These are phyloP conservation scores for Naganishia sp. DNA, from an alignment of 1,284 basidiomycete genomes.

Conservation along the genomic window DNA sequence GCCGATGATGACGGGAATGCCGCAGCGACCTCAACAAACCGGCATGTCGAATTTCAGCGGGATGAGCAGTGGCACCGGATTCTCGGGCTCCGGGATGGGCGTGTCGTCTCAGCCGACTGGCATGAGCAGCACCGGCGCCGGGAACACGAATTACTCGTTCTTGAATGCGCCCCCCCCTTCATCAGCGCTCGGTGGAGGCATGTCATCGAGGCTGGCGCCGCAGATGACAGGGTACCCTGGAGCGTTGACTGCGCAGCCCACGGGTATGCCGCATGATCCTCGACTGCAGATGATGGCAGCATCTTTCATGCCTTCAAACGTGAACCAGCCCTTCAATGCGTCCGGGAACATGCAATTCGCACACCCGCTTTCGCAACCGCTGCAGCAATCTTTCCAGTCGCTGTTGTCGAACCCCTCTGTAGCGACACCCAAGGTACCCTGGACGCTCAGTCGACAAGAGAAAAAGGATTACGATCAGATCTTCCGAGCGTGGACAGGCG, in stretches of 20 bases:
- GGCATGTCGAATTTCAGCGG: slow-evolving; percentile 28
- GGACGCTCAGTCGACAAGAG: slow-evolving; percentile 82
- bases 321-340: slow-evolving; percentile 49
- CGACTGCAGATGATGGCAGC: slow-evolving; percentile 79
- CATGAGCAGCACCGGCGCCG: slow-evolving; percentile 2
- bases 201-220: slow-evolving; percentile 31
- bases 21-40: slow-evolving; percentile 34
- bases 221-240: slow-evolving; percentile 39
- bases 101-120: slow-evolving; percentile 21
- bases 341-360: slow-evolving; percentile 63
- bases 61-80: not conserved
- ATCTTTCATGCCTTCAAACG: slow-evolving; percentile 70
- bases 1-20: slow-evolving; percentile 35
- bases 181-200: slow-evolving; percentile 35
- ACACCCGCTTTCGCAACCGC: slow-evolving; percentile 51
- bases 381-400: slow-evolving; percentile 59
- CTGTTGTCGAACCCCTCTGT: slow-evolving; percentile 66
- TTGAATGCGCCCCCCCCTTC: slow-evolving; percentile 49
- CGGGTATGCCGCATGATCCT: slow-evolving; percentile 63
- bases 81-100: slow-evolving; percentile 22
- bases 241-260: slow-evolving; percentile 38
- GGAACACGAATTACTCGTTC: slow-evolving; percentile 46
- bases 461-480: slow-evolving; percentile 97
- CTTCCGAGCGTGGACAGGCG: slow-evolving; percentile 86
- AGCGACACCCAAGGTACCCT: slow-evolving; percentile 74